Conservation (phyloP, 169 alveolate genomes). For the Nephromyces sp. region DNA sequence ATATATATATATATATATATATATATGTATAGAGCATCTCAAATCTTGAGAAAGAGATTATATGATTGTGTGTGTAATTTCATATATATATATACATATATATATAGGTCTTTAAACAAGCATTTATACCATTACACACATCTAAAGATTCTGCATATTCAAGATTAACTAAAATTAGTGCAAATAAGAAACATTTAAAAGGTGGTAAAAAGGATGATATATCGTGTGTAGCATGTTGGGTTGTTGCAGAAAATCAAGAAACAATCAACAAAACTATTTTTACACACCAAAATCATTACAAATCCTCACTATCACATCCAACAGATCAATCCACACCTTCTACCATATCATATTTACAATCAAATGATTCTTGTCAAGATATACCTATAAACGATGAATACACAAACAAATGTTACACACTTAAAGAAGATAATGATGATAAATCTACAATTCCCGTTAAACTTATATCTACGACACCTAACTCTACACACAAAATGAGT, state of each 20-base stretch:
- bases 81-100: no score
- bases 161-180: not conserved
- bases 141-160: not conserved
- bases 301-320: not conserved
- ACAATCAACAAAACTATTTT: not conserved
- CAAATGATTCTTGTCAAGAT: no score
- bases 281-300: not conserved
- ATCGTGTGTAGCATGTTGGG: conserved; percentile 54
- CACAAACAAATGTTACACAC: no score
- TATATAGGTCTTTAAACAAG: not conserved
- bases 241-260: conserved; percentile 12
- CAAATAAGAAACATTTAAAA: not conserved
- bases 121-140: not conserved
- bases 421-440: no score
- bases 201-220: conserved; percentile 50
- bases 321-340: not conserved
- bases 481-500: no score
- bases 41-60: not conserved
- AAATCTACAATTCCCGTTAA: no score
- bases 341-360: no score
- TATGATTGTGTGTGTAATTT: not conserved
- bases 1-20: conserved; percentile 1
- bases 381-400: no score
- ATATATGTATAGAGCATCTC: not conserved
- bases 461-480: no score